phyloP scores from a whole-genome alignment of 2,329 filamentous ascomycete genomes.

The Byssothecium circinans region DNA sequence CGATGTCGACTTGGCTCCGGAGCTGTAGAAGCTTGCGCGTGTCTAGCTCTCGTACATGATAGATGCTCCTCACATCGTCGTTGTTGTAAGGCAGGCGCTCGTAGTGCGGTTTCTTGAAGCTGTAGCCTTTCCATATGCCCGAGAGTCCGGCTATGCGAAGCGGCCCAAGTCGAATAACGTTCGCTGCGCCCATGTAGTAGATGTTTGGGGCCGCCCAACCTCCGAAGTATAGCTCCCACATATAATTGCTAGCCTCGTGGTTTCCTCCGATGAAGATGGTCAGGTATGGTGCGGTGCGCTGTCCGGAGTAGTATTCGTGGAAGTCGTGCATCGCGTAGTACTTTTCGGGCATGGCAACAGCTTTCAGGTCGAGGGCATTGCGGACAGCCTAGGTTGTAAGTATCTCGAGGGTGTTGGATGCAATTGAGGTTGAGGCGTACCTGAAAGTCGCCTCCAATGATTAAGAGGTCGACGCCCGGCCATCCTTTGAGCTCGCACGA shows the following conservation, averaged over 20 bases:
- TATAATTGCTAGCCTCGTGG: conserved; percentile 87
- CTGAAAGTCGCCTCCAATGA: conserved; percentile 96
- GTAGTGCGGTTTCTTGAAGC: conserved; percentile 80
- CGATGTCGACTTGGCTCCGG: conserved; percentile 85
- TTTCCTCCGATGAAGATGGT: conserved; percentile 95
- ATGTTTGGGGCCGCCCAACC: conserved; percentile 97
- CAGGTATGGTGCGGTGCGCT: conserved; percentile 75
- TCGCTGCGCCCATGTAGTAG: conserved; percentile 93
- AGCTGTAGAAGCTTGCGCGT: conserved; percentile 85
- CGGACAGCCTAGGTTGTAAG: conserved; percentile 67
- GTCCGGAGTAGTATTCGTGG: conserved; percentile 87
- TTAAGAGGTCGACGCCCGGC: conserved; percentile 82
- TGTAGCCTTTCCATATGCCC: conserved; percentile 91
- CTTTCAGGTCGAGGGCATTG: conserved; percentile 82
- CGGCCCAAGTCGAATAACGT: conserved; percentile 80
- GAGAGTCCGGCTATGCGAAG: conserved; percentile 87
- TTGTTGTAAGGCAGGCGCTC: conserved; percentile 83
- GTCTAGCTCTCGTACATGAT: conserved; percentile 88
- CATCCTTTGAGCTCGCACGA: conserved; percentile 73
- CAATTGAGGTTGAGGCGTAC: conserved; percentile 45
- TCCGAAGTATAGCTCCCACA: conserved; percentile 92
- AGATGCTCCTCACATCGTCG: conserved; percentile 78
- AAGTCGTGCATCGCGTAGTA: conserved; percentile 91
- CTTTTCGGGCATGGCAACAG: conserved; percentile 87
- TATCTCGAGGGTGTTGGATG: no score